Percentiles rank a stretch among this genome's conserved stretches.
Conservation (phyloP, 768 basidiomycete genomes). For the Hirschioporus abietinus region DNA sequence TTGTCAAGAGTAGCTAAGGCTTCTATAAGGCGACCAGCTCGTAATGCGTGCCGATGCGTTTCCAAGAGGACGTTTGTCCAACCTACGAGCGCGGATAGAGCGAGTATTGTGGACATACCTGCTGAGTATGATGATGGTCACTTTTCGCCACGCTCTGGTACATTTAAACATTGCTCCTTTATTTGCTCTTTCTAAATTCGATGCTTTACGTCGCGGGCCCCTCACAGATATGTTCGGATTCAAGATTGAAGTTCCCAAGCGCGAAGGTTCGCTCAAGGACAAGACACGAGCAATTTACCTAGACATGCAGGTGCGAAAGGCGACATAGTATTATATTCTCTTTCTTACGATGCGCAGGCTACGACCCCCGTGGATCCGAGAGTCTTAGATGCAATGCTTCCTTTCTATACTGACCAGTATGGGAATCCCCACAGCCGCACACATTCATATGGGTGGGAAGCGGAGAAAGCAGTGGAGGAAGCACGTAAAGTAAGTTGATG, state of each 20-base stretch:
- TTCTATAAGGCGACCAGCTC: slow-evolving; percentile 21
- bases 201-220: slow-evolving; percentile 9
- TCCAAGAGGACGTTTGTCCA: slow-evolving; percentile 64
- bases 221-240: slow-evolving; percentile 81
- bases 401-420: slow-evolving; percentile 90
- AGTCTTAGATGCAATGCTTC: slow-evolving; percentile 95
- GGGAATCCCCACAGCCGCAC: slow-evolving; percentile 98
- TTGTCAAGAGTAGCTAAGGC: slow-evolving; percentile 48
- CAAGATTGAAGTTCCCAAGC: slow-evolving; percentile 61
- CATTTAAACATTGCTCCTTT: slow-evolving; percentile 11
- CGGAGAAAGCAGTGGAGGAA: slow-evolving; percentile 89
- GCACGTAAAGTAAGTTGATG: slow-evolving; percentile 66
- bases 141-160: slow-evolving; percentile 68
- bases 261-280: slow-evolving; percentile 50
- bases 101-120: slow-evolving; percentile 78
- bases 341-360: slow-evolving; percentile 46
- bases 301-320: slow-evolving; percentile 80
- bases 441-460: slow-evolving; percentile 99
- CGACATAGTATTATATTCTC: not conserved
- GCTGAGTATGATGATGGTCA: slow-evolving; percentile 68
- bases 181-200: not conserved
- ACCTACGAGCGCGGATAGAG: slow-evolving; percentile 77
- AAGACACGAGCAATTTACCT: slow-evolving; percentile 91
- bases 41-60: slow-evolving; percentile 23
- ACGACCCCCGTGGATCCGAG: slow-evolving; percentile 97